Evolutionary conservation across 140 eudicot species (phyloP).

Genomic region (Stevia rebaudiana): DNA sequence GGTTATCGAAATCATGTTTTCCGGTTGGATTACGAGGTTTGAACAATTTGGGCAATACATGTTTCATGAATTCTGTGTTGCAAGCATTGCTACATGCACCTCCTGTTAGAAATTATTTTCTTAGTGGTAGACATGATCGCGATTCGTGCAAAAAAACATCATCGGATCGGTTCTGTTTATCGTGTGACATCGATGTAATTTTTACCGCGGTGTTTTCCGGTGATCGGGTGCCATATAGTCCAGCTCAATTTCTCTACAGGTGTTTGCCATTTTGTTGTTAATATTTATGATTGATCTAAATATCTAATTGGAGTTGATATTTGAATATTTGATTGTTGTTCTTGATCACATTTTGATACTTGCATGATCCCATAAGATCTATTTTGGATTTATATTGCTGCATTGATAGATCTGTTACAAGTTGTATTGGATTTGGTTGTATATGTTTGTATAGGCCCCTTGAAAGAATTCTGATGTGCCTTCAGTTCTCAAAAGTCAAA

Average conservation of each 20-base stretch:
- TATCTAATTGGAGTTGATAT: too few relatives aligned
- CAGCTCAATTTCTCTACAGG: slow-evolving; percentile 84
- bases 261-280: slow-evolving; percentile 23
- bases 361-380: slow-evolving; percentile 5
- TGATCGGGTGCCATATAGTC: slow-evolving; percentile 69
- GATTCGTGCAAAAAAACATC: slow-evolving; percentile 48
- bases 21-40: slow-evolving; percentile 80
- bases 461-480: neutral
- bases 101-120: slow-evolving; percentile 76
- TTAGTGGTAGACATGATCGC: slow-evolving; percentile 61
- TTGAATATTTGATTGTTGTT: neutral
- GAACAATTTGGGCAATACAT: slow-evolving; percentile 79
- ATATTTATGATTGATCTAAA: neutral
- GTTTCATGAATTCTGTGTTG: slow-evolving; percentile 90
- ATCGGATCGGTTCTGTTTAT: slow-evolving; percentile 52
- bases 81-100: slow-evolving; percentile 91
- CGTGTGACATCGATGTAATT: slow-evolving; percentile 72
- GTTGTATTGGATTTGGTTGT: neutral
- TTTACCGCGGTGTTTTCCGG: slow-evolving; percentile 77
- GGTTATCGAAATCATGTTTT: slow-evolving; percentile 56
- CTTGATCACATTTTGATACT: slow-evolving; percentile 8
- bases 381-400: neutral
- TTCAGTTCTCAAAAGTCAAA: slow-evolving; percentile 3
- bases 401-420: neutral
- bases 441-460: neutral